phyloP scores from a whole-genome alignment of 2,329 filamentous ascomycete genomes.

The Aspergillus novoparasiticus region DNA sequence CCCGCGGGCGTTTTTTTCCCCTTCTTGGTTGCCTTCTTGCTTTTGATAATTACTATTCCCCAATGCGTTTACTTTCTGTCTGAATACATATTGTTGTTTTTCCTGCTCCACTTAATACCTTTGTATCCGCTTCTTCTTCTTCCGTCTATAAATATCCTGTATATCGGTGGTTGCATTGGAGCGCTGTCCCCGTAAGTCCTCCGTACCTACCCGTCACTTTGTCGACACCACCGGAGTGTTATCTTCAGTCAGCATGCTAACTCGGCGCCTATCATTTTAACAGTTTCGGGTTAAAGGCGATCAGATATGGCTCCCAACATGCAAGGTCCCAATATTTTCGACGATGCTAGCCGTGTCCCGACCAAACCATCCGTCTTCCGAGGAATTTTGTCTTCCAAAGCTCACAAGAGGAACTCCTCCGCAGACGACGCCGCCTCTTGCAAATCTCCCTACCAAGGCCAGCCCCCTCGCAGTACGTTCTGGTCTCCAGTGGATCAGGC shows the following conservation, averaged over 20 bases:
- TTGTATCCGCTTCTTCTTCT: not conserved
- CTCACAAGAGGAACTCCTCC: constrained; percentile 51
- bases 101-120: constrained; percentile 10
- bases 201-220: constrained; percentile 14
- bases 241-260: constrained; percentile 6
- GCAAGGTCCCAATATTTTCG: constrained; percentile 38
- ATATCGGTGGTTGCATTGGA: constrained; percentile 6
- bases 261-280: not conserved
- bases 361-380: constrained; percentile 52
- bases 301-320: constrained; percentile 37
- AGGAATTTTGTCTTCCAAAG: constrained; percentile 55
- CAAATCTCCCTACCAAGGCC: constrained; percentile 41
- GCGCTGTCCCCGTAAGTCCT: constrained; percentile 19
- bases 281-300: constrained; percentile 35
- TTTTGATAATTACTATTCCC: constrained; percentile 9
- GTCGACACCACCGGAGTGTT: not conserved
- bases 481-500: constrained; percentile 53
- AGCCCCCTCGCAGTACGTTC: constrained; percentile 41
- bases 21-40: constrained; percentile 7
- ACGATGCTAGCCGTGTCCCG: constrained; percentile 37
- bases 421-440: constrained; percentile 32
- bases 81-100: constrained; percentile 8
- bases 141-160: constrained; percentile 1
- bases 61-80: constrained; percentile 7
- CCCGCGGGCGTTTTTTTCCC: constrained; percentile 14